Percentiles rank a stretch among this genome's conserved stretches.
phyloP scores from a whole-genome alignment of 2,329 filamentous ascomycete species.

The Ascochyta clinopodiicola region DNA sequence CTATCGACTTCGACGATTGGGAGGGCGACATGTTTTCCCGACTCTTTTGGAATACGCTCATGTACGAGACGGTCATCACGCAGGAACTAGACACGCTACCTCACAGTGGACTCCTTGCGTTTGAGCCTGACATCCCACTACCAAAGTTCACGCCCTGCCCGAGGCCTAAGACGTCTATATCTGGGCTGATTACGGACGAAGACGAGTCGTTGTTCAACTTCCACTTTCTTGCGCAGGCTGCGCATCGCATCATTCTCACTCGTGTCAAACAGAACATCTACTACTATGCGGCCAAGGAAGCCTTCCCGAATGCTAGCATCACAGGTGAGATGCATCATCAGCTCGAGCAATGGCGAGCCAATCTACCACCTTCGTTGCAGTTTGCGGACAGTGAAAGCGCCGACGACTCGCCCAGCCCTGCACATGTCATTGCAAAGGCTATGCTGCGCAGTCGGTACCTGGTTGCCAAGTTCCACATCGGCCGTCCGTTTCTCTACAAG shows the following conservation, averaged over 20 bases:
- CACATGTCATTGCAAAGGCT: slow-evolving; percentile 48
- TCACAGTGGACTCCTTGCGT: slow-evolving; percentile 57
- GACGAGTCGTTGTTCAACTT: slow-evolving; percentile 64
- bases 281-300: slow-evolving; percentile 53
- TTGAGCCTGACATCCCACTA: slow-evolving; percentile 60
- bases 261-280: slow-evolving; percentile 60
- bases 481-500: slow-evolving; percentile 49
- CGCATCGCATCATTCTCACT: slow-evolving; percentile 62
- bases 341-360: slow-evolving; percentile 62
- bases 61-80: slow-evolving; percentile 63
- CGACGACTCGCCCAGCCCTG: slow-evolving; percentile 40
- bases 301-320: slow-evolving; percentile 54
- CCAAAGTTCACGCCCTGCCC: slow-evolving; percentile 60
- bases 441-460: slow-evolving; percentile 49
- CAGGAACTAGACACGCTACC: slow-evolving; percentile 61
- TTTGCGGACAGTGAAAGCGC: slow-evolving; percentile 49
- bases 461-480: slow-evolving; percentile 48
- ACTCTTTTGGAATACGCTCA: slow-evolving; percentile 62
- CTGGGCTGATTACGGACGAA: slow-evolving; percentile 49
- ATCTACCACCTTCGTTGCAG: slow-evolving; percentile 57
- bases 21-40: slow-evolving; percentile 63
- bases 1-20: slow-evolving; percentile 57
- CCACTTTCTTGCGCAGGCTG: slow-evolving; percentile 63
- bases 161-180: slow-evolving; percentile 42
- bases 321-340: slow-evolving; percentile 62